Base-by-base conservation (phyloP, 495 filamentous ascomycete species). In the Annulohypoxylon moriforme region DNA sequence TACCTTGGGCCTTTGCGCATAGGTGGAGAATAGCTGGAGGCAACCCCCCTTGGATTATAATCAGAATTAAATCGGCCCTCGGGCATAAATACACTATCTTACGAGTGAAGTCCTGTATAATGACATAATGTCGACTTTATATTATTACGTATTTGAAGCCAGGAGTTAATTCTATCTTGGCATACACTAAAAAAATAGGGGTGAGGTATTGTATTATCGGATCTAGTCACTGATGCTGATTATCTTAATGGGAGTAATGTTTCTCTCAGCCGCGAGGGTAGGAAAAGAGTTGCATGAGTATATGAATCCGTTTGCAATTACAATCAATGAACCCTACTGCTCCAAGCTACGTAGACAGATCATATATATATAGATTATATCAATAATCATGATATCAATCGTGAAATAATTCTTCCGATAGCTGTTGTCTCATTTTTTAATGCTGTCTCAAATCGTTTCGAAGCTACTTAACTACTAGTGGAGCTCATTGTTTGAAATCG, bases 11-110 rank as follows among this genome's bases (percentile, higher is more conserved):
- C 34, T 69, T 69, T 31, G 47, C 66, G 66, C 29, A 49, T 50
- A 47, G 59, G 29, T 44, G 34, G 59, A 14, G 36, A 47, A 31
- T n/a, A 44, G 40, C 16, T 44, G 40, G 40, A 49, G 11, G 55
- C n/a, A 42, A 36, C 55, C 33, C 47, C 50, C 34, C 60, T 49
- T 50, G 60, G 55, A 64, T 58, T 29, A 64, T 70, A 70, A 70
- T 70, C 57, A 60, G 52, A 69, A 65, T 53, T 60, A 64, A 70
- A 38, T 49, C 55, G 25, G 50, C 59, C 66, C 33, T 38, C 66
- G 59, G 50, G 58, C 58, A 11, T 27, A 49, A 68, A 57, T 27
- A 25, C 25, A n/a, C 59, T 13, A 53, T 67, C 10, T 29, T 52
- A 27, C n/a, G 24, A 6, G 47, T 25, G 22, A n/a, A 29, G 10